Evolutionary conservation across 192 early-diverging fungal genomes (phyloP).

Genomic region (Spizellomyces sp.): DNA sequence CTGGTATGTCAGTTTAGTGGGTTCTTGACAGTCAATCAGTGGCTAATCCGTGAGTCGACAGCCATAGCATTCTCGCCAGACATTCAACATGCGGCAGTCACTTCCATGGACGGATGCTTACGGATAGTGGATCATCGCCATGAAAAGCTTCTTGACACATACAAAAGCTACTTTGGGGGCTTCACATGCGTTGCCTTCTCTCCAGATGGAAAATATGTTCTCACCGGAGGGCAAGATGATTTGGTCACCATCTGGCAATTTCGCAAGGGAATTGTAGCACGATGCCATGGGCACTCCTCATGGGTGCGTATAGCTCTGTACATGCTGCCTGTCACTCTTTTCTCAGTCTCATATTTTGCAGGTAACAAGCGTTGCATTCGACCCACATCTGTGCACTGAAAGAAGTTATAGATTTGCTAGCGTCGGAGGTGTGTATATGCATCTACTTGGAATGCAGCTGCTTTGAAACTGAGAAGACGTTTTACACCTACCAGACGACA

Average conservation of each 20-base stretch:
- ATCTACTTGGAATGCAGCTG: neutral
- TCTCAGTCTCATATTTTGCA: neutral
- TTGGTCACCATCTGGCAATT: conserved; percentile 88
- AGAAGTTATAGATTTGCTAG: conserved; percentile 83
- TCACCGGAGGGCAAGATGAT: conserved; percentile 87
- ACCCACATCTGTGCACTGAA: conserved; percentile 77
- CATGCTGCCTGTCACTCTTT: too few species aligned
- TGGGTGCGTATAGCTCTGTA: conserved; percentile 60
- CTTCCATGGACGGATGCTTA: conserved; percentile 76
- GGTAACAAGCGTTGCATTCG: conserved; percentile 77
- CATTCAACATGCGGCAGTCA: conserved; percentile 75
- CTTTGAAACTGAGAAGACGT: neutral
- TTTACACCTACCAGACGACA: conserved; percentile 65
- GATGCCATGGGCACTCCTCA: conserved; percentile 90
- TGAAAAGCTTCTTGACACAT: conserved; percentile 79
- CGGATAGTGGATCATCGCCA: conserved; percentile 73
- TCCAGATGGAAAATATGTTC: conserved; percentile 76
- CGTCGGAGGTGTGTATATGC: conserved; percentile 55
- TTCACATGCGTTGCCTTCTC: conserved; percentile 88
- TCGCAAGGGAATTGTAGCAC: conserved; percentile 74
- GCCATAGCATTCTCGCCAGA: conserved; percentile 86
- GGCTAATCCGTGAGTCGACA: conserved; percentile 17
- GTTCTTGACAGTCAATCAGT: neutral
- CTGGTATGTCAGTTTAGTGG: conserved; percentile 52
- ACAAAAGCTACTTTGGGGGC: conserved; percentile 82